Percentiles rank a stretch among this genome's conserved stretches.
phyloP scores from a whole-genome alignment of 2,329 filamentous ascomycete species.

The Diaporthe sp. region DNA sequence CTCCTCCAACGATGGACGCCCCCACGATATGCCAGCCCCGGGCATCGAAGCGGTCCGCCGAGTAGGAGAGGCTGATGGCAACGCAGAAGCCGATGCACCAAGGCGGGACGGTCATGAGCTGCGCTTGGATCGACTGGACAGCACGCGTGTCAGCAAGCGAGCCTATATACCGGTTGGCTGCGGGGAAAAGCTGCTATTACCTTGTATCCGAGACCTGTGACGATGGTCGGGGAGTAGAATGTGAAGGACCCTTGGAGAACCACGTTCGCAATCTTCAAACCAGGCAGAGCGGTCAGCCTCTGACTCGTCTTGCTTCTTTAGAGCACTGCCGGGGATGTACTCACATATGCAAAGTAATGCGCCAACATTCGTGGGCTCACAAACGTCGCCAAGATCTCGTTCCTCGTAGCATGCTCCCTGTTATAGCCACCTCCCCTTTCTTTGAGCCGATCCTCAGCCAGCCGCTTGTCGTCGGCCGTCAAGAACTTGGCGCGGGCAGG shows the following conservation, averaged over 20 bases:
- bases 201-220: conserved; percentile 54
- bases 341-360: conserved; percentile 48
- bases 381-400: conserved; percentile 53
- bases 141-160: accelerated
- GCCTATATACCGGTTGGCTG: too few species aligned
- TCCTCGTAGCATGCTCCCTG: conserved; percentile 50
- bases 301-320: neutral
- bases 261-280: conserved; percentile 45
- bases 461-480: conserved; percentile 42
- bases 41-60: conserved; percentile 45
- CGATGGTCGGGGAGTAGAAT: conserved; percentile 67
- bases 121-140: conserved; percentile 45
- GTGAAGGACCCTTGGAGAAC: conserved; percentile 56
- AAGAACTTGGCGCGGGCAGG: conserved; percentile 45
- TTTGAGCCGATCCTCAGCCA: conserved; percentile 45
- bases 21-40: conserved; percentile 46
- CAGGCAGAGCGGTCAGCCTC: conserved; percentile 45
- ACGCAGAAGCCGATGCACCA: conserved; percentile 48
- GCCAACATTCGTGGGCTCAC: conserved; percentile 54
- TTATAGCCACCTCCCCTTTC: conserved; percentile 53
- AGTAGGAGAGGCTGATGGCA: conserved; percentile 45
- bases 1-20: conserved; percentile 47
- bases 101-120: conserved; percentile 48
- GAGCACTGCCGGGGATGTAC: neutral
- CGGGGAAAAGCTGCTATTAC: too few species aligned